Evolutionary conservation across 495 filamentous ascomycete species (phyloP).

Genomic region (Aspergillus diversus): DNA sequence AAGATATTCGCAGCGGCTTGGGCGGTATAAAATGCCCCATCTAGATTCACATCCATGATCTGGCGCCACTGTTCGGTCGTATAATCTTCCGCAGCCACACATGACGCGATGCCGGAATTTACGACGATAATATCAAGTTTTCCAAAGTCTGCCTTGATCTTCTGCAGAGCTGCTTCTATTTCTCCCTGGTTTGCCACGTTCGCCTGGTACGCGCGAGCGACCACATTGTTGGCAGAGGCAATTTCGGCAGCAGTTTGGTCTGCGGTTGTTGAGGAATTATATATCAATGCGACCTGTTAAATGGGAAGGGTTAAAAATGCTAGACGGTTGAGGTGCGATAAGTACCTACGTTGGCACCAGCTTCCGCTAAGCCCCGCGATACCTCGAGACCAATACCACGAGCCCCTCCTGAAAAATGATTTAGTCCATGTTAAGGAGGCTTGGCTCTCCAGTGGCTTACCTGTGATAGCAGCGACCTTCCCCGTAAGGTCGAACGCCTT

Average conservation of each 20-base stretch:
- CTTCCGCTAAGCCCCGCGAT: constrained; percentile 72
- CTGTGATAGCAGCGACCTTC: constrained; percentile 42
- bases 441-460: constrained; percentile 9
- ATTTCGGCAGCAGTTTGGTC: constrained; percentile 68
- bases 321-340: not conserved
- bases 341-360: constrained; percentile 64
- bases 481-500: constrained; percentile 41
- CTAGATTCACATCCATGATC: constrained; percentile 52
- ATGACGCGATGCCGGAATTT: constrained; percentile 69
- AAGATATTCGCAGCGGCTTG: constrained; percentile 48
- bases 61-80: constrained; percentile 37
- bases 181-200: constrained; percentile 60
- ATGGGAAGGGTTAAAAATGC: not conserved
- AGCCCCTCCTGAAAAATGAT: constrained; percentile 57
- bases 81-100: constrained; percentile 41
- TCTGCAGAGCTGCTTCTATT: constrained; percentile 57
- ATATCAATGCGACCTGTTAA: constrained; percentile 49
- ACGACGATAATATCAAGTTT: constrained; percentile 77
- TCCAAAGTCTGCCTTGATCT: constrained; percentile 65
- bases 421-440: not conserved
- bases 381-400: constrained; percentile 80
- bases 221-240: constrained; percentile 71
- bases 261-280: constrained; percentile 71
- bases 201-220: constrained; percentile 65
- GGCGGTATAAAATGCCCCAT: constrained; percentile 51